phyloP scores from a whole-genome alignment of 495 filamentous ascomycete genomes.

The Monascus purpureus region DNA sequence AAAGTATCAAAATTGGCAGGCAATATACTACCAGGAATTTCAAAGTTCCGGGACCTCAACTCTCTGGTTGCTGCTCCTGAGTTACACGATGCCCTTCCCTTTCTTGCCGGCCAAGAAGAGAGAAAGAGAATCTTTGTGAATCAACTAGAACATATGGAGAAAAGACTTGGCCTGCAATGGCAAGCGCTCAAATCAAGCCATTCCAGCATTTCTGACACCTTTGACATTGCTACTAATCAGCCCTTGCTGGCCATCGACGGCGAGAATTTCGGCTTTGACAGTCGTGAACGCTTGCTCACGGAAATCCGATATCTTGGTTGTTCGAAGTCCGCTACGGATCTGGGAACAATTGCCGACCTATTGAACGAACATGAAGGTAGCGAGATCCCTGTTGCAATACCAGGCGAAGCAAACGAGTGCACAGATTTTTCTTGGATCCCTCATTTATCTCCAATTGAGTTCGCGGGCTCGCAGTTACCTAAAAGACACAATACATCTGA shows the following conservation, averaged over 20 bases:
- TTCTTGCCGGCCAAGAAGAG: conserved; percentile 10
- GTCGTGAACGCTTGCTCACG: conserved; percentile 13
- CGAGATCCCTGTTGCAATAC: conserved; percentile 6
- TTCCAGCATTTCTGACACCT: conserved; percentile 7
- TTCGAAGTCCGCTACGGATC: conserved; percentile 15
- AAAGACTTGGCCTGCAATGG: conserved; percentile 19
- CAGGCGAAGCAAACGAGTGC: not conserved
- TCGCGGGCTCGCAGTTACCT: conserved; percentile 7
- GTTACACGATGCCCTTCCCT: conserved; percentile 8
- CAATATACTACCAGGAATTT: conserved; percentile 13
- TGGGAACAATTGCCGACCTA: conserved; percentile 13
- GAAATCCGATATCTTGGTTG: conserved; percentile 18
- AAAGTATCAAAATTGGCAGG: conserved; percentile 12
- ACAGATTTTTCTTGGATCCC: conserved; percentile 18
- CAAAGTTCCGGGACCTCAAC: conserved; percentile 6
- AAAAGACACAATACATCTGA: conserved; percentile 2
- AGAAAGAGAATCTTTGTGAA: conserved; percentile 13
- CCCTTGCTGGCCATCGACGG: conserved; percentile 16
- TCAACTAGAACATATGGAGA: conserved; percentile 14
- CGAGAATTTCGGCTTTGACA: conserved; percentile 13
- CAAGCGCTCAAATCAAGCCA: conserved; percentile 5
- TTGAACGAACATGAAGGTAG: conserved; percentile 22
- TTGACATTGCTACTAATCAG: conserved; percentile 8
- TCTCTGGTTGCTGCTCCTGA: conserved; percentile 8
- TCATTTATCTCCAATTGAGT: conserved; percentile 17